These are phyloP conservation scores for Cryptosporidium sp. DNA, from an alignment of 169 alveolate species.

Conservation along the genomic window DNA sequence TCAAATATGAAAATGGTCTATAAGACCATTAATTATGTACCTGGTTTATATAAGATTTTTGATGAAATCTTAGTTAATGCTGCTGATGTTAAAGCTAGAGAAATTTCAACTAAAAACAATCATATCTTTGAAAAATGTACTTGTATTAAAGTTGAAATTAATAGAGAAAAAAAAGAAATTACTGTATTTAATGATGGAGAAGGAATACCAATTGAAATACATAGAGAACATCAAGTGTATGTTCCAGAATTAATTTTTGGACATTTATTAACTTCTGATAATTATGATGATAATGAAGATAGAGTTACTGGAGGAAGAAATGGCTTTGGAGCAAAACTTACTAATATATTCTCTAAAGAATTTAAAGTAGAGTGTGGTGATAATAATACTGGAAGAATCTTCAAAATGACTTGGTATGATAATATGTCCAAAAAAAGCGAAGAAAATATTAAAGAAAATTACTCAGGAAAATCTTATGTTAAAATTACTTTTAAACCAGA, in stretches of 20 bases:
- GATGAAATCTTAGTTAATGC: slow-evolving; percentile 99
- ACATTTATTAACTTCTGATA: slow-evolving; percentile 96
- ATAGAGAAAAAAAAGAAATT: slow-evolving; percentile 80
- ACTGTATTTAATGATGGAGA: slow-evolving; percentile 91
- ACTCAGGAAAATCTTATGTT: slow-evolving; percentile 89
- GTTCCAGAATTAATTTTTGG: slow-evolving; percentile 99
- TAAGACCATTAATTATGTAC: slow-evolving; percentile 90
- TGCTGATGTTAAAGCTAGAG: slow-evolving; percentile 96
- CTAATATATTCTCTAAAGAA: slow-evolving; percentile 96
- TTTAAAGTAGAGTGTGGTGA: slow-evolving; percentile 97
- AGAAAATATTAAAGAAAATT: slow-evolving; percentile 84
- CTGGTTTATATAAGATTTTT: slow-evolving; percentile 98
- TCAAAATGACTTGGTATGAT: slow-evolving; percentile 90
- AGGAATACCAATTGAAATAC: slow-evolving; percentile 94
- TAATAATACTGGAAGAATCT: slow-evolving; percentile 86
- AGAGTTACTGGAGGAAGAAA: slow-evolving; percentile 99
- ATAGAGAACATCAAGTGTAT: slow-evolving; percentile 95
- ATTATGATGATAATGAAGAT: slow-evolving; percentile 98
- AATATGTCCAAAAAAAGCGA: slow-evolving; percentile 91
- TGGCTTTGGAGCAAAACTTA: slow-evolving; percentile 99
- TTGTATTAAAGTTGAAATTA: slow-evolving; percentile 84
- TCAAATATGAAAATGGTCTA: slow-evolving; percentile 88
- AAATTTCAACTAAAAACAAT: slow-evolving; percentile 70
- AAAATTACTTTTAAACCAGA: slow-evolving; percentile 98
- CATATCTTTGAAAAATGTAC: slow-evolving; percentile 68